Percentiles rank a stretch among this genome's conserved stretches.
Evolutionary conservation across 805 yeast genomes (phyloP).

Genomic region (Wickerhamomyces tratensis): DNA sequence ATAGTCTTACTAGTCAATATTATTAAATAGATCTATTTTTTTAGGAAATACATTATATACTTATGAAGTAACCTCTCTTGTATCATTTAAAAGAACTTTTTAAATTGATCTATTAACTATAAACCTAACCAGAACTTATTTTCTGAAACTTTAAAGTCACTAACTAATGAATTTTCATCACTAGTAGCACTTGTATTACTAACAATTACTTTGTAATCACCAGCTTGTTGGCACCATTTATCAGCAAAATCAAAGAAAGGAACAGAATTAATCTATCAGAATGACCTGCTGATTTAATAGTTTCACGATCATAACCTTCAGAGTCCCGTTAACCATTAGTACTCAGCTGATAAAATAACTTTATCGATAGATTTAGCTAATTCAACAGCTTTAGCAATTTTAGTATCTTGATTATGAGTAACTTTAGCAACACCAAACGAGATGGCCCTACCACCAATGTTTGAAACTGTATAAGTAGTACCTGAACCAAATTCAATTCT

Average conservation of each 20-base stretch:
- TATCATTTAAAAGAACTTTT: too few species aligned
- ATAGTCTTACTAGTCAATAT: too few species aligned
- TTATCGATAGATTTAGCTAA: conserved; percentile 43
- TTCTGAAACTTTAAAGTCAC: conserved; percentile 2
- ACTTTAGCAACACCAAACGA: conserved; percentile 23
- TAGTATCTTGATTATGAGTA: conserved; percentile 18
- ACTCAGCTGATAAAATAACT: conserved; percentile 42
- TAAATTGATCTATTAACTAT: too few species aligned
- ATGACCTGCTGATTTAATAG: conserved; percentile 40
- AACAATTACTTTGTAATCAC: conserved; percentile 34
- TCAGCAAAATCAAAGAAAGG: conserved; percentile 37
- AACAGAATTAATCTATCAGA: conserved; percentile 34
- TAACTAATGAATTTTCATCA: conserved; percentile 4
- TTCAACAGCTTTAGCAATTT: conserved; percentile 32
- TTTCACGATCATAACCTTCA: conserved; percentile 46
- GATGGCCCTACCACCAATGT: conserved; percentile 11
- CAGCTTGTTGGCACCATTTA: conserved; percentile 39
- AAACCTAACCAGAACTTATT: conserved; percentile 3
- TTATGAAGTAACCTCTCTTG: too few species aligned
- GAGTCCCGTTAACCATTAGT: conserved; percentile 48
- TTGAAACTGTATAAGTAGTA: conserved; percentile 13
- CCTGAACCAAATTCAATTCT: conserved; percentile 40
- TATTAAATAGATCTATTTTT: too few species aligned
- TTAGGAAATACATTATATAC: too few species aligned
- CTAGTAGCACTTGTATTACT: conserved; percentile 21